Percentiles rank a stretch among this genome's conserved stretches.
These are phyloP conservation scores for Phytophthora pini DNA, from an alignment of 352 stramenopile genomes.

Conservation along the genomic window DNA sequence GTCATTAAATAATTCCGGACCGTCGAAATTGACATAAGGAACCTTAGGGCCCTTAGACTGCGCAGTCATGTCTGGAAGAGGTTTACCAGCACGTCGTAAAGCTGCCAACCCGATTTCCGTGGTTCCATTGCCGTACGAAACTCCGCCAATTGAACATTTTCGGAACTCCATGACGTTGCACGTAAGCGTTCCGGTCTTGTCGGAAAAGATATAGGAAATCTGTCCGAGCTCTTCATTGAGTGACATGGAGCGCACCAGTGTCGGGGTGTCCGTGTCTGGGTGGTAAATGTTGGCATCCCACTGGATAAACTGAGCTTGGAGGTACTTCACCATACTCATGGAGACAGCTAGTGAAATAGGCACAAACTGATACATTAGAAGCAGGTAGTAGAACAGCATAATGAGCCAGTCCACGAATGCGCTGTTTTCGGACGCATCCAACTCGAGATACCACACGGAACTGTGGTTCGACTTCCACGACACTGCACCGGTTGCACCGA, in stretches of 20 bases:
- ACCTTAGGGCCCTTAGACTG: constrained; percentile 37
- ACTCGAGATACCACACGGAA: constrained; percentile 66
- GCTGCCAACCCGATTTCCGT: constrained; percentile 83
- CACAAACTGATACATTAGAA: constrained; percentile 97
- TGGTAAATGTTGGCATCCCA: constrained; percentile 96
- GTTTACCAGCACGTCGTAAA: constrained; percentile 64
- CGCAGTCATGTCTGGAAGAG: constrained; percentile 42
- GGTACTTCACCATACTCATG: constrained; percentile 96
- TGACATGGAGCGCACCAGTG: constrained; percentile 92
- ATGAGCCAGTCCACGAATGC: constrained; percentile 67
- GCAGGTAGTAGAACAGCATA: constrained; percentile 94
- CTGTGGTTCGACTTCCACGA: constrained; percentile 54
- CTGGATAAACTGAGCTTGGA: constrained; percentile 95
- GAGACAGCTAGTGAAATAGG: constrained; percentile 98
- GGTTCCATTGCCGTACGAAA: constrained; percentile 90
- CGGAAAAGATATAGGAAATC: constrained; percentile 99
- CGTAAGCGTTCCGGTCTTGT: constrained; percentile 99
- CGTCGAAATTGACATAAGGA: constrained; percentile 84
- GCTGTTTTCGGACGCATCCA: constrained; percentile 43
- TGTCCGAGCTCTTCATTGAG: constrained; percentile 96
- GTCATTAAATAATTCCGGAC: constrained; percentile 66
- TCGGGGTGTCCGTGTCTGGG: constrained; percentile 84
- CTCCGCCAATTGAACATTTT: constrained; percentile 92
- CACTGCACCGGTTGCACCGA: constrained; percentile 65
- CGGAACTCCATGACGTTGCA: constrained; percentile 99